Percentiles rank a stretch among this genome's conserved stretches.
phyloP scores from a whole-genome alignment of 1,139 yeast species.

The Hanseniaspora gamundiae region DNA sequence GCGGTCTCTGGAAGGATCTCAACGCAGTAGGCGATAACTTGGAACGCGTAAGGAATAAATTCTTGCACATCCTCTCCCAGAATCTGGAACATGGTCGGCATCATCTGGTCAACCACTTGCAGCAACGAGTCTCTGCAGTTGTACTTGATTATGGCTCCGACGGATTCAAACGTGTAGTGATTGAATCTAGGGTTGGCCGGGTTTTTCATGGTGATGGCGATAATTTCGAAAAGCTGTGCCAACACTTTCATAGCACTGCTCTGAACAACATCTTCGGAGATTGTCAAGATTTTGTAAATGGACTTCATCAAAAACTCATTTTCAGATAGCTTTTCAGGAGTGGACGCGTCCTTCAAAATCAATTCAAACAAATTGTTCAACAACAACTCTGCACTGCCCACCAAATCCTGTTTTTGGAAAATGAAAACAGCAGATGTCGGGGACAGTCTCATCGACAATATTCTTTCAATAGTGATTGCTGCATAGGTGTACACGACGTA shows the following conservation, averaged over 20 bases:
- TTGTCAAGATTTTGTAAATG: constrained; percentile 69
- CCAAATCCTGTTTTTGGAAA: constrained; percentile 63
- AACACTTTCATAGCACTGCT: constrained; percentile 35
- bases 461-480: constrained; percentile 83
- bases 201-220: constrained; percentile 63
- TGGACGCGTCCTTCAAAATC: constrained; percentile 42
- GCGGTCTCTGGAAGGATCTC: constrained; percentile 43
- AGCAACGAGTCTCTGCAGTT: constrained; percentile 29
- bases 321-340: constrained; percentile 89
- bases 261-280: constrained; percentile 52
- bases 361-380: constrained; percentile 55
- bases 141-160: constrained; percentile 62
- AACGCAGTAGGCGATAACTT: constrained; percentile 66
- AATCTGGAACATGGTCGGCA: constrained; percentile 57
- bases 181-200: constrained; percentile 93
- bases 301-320: constrained; percentile 89
- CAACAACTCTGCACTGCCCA: constrained; percentile 40
- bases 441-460: constrained; percentile 62
- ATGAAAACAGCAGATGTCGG: constrained; percentile 36
- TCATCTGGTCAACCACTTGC: constrained; percentile 40
- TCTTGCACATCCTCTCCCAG: constrained; percentile 84
- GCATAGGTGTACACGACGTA: constrained; percentile 89
- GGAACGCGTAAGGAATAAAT: constrained; percentile 87
- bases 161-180: constrained; percentile 81
- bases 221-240: constrained; percentile 55